Base-by-base conservation (phyloP, 2,329 filamentous ascomycete genomes). In the Paecilomyces niveus region DNA sequence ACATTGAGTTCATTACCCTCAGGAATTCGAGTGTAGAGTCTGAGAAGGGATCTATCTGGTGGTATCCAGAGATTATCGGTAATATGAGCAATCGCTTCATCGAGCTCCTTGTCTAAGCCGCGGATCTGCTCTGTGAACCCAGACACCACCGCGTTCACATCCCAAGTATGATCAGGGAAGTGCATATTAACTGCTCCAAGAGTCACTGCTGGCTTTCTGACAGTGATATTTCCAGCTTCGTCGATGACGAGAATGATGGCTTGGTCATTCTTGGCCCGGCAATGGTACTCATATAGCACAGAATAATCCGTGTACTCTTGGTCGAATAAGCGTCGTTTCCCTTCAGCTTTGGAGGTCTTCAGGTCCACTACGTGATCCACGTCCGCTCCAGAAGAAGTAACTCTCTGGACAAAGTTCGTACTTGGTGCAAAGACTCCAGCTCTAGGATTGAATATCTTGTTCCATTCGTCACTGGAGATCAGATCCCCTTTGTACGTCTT, bases 331-430 rank as follows among this genome's bases (percentile, higher is more conserved):
- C 60, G 63, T 26, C 21, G 54, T 11, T 62, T 62, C 3, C 59
- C 57, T 57, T 60, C 57, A 6, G 56, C 57, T 49, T 65, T 62
- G 10, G 62, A 61, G 10, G 63, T 66, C 45, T 70, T 69, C 35
- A 75, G 53, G 58, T 71, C 67, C 9, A 78, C 62, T 6, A 76
- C 65, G 54, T 71, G 62, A 57, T 79, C 74, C 53, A 76, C 61
- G 56, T 78, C 76, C 2, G 65, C 62, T 11, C 75, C 73, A n/a
- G 71, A 73, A 0, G 68, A 67, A n/a, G 75, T 77, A 15, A 78
- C 57, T 51, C 69, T 66, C 51, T 70, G 68, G 35, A 71, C 67
- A 56, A 78, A 77, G 7, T 64, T 68, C 1, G 71, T 71, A 7
- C 64, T 66, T 13, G 70, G 70, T 1, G 66, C 60, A 5, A 57